Conservation (phyloP, 2,329 filamentous ascomycete species). For the Fusarium proliferatum region DNA sequence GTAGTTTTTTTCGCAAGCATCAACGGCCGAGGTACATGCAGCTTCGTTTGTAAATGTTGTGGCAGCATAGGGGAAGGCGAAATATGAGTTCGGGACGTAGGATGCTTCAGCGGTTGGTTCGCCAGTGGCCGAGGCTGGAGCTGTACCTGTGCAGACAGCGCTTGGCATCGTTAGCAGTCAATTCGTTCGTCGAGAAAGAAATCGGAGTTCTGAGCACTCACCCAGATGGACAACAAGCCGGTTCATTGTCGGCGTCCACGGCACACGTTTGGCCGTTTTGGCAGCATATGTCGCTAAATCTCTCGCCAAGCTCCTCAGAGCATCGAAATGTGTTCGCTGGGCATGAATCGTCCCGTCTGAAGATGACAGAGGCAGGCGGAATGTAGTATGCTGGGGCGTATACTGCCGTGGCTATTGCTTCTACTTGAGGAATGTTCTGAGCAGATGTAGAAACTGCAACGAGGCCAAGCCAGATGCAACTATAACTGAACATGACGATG, state of each 20-base stretch:
- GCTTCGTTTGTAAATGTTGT: constrained; percentile 63
- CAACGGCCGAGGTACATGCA: constrained; percentile 63
- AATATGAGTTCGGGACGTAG: constrained; percentile 68
- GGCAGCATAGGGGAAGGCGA: constrained; percentile 68
- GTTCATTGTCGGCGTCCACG: constrained; percentile 59
- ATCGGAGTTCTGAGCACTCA: constrained; percentile 47
- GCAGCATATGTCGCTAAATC: constrained; percentile 64
- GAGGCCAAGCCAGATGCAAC: constrained; percentile 38
- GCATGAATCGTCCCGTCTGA: constrained; percentile 52
- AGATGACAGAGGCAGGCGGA: constrained; percentile 38
- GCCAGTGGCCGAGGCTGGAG: constrained; percentile 54
- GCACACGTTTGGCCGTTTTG: constrained; percentile 62
- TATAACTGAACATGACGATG: constrained; percentile 37
- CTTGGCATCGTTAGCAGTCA: constrained; percentile 48
- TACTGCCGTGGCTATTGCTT: constrained; percentile 30
- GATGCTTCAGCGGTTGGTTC: constrained; percentile 56
- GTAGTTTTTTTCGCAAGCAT: constrained; percentile 65
- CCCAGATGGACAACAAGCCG: constrained; percentile 66
- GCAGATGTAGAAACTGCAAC: constrained; percentile 34
- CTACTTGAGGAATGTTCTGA: constrained; percentile 31
- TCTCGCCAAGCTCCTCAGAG: constrained; percentile 57
- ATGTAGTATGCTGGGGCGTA: constrained; percentile 32
- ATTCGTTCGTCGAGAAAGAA: neutral
- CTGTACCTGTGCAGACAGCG: constrained; percentile 66
- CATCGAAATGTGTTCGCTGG: constrained; percentile 64